Percentiles rank a stretch among this genome's conserved stretches.
phyloP scores from a whole-genome alignment of 2,329 filamentous ascomycete species.

The Ceratocystis smalleyi region DNA sequence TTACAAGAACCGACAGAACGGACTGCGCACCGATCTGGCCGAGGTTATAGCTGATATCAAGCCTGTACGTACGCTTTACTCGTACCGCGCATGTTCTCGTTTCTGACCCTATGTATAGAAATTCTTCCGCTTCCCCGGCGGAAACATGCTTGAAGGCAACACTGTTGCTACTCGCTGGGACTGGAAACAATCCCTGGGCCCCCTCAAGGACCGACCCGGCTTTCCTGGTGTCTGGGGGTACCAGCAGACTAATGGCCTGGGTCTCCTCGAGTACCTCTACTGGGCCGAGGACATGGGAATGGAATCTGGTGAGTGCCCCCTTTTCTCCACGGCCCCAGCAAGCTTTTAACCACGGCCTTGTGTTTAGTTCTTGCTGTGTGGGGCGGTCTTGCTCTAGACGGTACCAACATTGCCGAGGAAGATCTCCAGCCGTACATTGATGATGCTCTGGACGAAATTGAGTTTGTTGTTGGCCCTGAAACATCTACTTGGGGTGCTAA shows the following conservation, averaged over 20 bases:
- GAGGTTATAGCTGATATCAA: conserved; percentile 37
- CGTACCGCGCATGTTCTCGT: too few relatives aligned
- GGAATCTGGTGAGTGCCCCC: conserved; percentile 28
- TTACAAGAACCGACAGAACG: conserved; percentile 42
- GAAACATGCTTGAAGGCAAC: conserved; percentile 42
- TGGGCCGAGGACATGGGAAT: conserved; percentile 46
- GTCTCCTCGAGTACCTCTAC: conserved; percentile 45
- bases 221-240: conserved; percentile 44
- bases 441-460: conserved; percentile 45
- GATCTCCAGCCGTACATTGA: conserved; percentile 42
- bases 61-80: conserved; percentile 25
- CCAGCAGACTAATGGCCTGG: conserved; percentile 46
- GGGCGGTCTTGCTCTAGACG: conserved; percentile 40
- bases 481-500: conserved; percentile 40
- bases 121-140: conserved; percentile 51
- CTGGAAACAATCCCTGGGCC: conserved; percentile 39
- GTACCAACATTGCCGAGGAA: conserved; percentile 34
- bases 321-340: background rate
- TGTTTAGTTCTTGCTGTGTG: conserved; percentile 39
- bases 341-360: conserved; percentile 3
- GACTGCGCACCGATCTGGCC: conserved; percentile 40
- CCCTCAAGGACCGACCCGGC: conserved; percentile 39
- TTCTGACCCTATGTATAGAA: conserved; percentile 22
- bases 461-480: conserved; percentile 42
- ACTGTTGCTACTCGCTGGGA: conserved; percentile 32